Evolutionary conservation across 2,329 filamentous ascomycete species (phyloP), one percentile per base, ranked within the genome.

Genomic region (Macrophomina phaseolina): DNA sequence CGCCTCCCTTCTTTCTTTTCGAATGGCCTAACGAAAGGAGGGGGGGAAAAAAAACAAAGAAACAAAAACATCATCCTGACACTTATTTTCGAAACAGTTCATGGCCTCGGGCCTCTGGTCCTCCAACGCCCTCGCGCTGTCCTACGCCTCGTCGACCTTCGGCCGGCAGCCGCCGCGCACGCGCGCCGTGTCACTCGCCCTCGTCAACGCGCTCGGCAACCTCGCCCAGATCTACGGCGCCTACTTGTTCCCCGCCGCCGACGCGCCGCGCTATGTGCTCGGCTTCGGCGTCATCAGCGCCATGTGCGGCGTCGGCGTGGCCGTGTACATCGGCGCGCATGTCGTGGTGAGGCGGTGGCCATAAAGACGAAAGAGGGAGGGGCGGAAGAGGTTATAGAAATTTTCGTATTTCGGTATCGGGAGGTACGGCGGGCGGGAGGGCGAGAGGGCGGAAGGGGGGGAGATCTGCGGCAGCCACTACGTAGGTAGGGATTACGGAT

Each of bases 21-120:
- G 1, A 18, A 18, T 1, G 23, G 2, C 23, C 23, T 23, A 23
- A 23, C 1, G 23, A 23, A 23, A 3, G 3, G 23, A 3, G 23
- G 23, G 23, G 23, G 23, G 23, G 23, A 23, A n/a, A n/a, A n/a
- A n/a, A n/a, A 18, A 18, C 1, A 18, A 18, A 18, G 1, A 23
- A 23, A 23, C 1, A 23, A 23, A 23, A 3, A 1, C 23, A 23
- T 1, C 23, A 23, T 23, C 38, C 38, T 40, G 14, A 40, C 38
- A 40, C 38, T 1, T 14, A 40, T 14, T 14, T 40, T 14, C 38
- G 38, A 14, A 14, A 5, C 42, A 45, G 42, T 76, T 87, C 65
- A 85, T 87, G 83, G 84, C 84, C 0, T 81, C 83, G 1, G 85
- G 84, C 0, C 76, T 87, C 0, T 87, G 84, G 85, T 77, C 82